Conservation (phyloP, 2,329 filamentous ascomycete genomes). For the Bipolaris victoriae region DNA sequence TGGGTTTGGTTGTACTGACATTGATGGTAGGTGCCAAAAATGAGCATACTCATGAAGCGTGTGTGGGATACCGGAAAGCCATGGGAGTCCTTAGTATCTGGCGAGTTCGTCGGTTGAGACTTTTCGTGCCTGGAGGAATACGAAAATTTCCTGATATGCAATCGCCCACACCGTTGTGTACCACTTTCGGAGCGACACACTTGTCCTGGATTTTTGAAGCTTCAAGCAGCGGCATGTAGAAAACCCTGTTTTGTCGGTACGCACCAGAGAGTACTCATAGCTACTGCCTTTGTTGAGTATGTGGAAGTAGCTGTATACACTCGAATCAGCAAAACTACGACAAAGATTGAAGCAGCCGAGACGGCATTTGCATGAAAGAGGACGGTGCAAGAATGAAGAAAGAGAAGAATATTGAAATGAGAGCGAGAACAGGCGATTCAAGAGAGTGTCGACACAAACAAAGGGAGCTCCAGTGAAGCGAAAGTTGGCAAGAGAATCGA, state of each 20-base stretch:
- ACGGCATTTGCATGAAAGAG: not conserved
- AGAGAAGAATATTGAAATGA: not conserved
- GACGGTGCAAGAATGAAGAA: not conserved
- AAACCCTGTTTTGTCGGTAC: not conserved
- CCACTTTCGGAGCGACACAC: not conserved
- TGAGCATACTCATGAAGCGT: conserved; percentile 69
- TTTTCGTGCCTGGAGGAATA: not conserved
- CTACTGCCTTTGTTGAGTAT: not conserved
- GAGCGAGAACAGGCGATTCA: not conserved
- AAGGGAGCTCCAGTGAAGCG: not conserved
- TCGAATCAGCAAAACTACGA: not conserved
- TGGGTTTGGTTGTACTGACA: not conserved
- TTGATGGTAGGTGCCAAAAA: conserved; percentile 59
- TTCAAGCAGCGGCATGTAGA: not conserved
- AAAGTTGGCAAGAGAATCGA: not conserved
- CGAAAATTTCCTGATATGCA: not conserved
- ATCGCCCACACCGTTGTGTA: not conserved
- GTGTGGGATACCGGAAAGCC: conserved; percentile 71
- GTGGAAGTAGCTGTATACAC: not conserved
- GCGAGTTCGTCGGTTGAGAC: conserved; percentile 68
- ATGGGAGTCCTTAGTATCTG: conserved; percentile 71
- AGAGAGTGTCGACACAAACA: not conserved
- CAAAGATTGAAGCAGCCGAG: not conserved
- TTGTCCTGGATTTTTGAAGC: not conserved
- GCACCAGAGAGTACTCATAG: not conserved